These are phyloP conservation scores for Colletotrichum liriopes DNA, from an alignment of 2,329 filamentous ascomycete genomes.

Conservation along the genomic window DNA sequence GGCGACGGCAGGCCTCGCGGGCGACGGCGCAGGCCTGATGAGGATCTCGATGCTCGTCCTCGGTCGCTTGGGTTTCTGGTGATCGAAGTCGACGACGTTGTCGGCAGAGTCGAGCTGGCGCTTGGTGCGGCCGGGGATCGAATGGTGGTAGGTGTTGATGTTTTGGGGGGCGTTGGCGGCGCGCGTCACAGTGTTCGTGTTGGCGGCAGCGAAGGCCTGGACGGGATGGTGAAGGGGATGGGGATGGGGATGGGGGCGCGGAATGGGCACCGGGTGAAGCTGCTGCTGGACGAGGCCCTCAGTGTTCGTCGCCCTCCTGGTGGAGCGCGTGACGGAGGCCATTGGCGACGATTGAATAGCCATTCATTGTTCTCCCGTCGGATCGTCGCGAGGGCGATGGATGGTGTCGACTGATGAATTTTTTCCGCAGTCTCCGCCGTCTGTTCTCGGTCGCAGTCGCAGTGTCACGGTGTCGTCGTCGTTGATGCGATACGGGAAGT, in stretches of 20 bases:
- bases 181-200: slow-evolving; percentile 50
- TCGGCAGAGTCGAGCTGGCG: slow-evolving; percentile 63
- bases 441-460: slow-evolving; percentile 12
- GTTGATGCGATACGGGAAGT: slow-evolving; percentile 42
- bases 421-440: slow-evolving; percentile 17
- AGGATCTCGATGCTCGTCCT: slow-evolving; percentile 70
- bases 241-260: slow-evolving; percentile 45
- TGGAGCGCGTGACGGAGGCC: slow-evolving; percentile 68
- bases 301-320: slow-evolving; percentile 57
- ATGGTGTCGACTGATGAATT: slow-evolving; percentile 33
- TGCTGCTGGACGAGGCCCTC: slow-evolving; percentile 55
- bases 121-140: slow-evolving; percentile 61
- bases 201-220: slow-evolving; percentile 47
- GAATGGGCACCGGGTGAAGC: slow-evolving; percentile 45
- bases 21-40: slow-evolving; percentile 44
- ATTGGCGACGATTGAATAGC: slow-evolving; percentile 55
- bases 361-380: slow-evolving; percentile 48
- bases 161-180: slow-evolving; percentile 49
- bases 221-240: slow-evolving; percentile 36
- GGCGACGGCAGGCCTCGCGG: slow-evolving; percentile 45
- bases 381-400: slow-evolving; percentile 37
- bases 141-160: slow-evolving; percentile 52
- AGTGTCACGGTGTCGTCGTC: slow-evolving; percentile 29
- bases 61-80: slow-evolving; percentile 64
- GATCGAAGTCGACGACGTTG: slow-evolving; percentile 58